A percentile compares a stretch with the other conserved stretches of the same genome.
phyloP scores from a whole-genome alignment of 805 yeast genomes.

The Komagataella phaffii region DNA sequence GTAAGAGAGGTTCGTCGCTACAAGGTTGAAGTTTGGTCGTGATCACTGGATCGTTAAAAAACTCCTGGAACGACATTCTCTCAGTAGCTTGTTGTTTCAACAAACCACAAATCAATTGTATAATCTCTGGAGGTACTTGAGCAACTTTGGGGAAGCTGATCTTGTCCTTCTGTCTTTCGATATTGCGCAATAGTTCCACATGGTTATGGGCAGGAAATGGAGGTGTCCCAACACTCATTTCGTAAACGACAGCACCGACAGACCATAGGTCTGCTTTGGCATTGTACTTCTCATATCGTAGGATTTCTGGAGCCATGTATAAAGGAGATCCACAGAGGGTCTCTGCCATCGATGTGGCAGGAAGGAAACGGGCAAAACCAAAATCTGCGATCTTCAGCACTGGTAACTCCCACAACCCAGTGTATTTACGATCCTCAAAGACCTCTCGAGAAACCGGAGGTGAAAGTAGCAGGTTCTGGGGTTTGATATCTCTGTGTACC shows the following conservation, averaged over 20 bases:
- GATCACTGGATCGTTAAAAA: slow-evolving; percentile 64
- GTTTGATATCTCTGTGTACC: slow-evolving; percentile 89
- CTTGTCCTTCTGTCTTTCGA: slow-evolving; percentile 67
- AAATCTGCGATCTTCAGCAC: slow-evolving; percentile 90
- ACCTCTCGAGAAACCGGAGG: slow-evolving; percentile 66
- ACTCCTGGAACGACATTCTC: slow-evolving; percentile 79
- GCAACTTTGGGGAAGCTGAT: slow-evolving; percentile 66
- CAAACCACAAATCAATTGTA: slow-evolving; percentile 58
- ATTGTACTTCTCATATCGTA: slow-evolving; percentile 87
- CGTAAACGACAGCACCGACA: slow-evolving; percentile 91
- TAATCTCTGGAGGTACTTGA: slow-evolving; percentile 50
- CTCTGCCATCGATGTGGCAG: slow-evolving; percentile 89
- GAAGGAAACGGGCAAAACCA: slow-evolving; percentile 92
- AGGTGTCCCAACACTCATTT: slow-evolving; percentile 93
- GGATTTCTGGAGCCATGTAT: slow-evolving; percentile 97
- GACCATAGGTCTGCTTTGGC: slow-evolving; percentile 98
- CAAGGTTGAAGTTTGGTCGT: slow-evolving; percentile 28
- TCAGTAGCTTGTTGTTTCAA: slow-evolving; percentile 78
- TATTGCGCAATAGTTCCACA: slow-evolving; percentile 75
- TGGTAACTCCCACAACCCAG: slow-evolving; percentile 83
- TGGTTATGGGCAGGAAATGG: slow-evolving; percentile 93
- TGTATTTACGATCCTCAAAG: slow-evolving; percentile 43
- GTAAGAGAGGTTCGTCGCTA: slow-evolving; percentile 42
- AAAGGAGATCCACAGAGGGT: slow-evolving; percentile 95
- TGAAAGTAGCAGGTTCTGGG: slow-evolving; percentile 71